Base-by-base conservation (phyloP, 768 basidiomycete species). In the Suillus decipiens region DNA sequence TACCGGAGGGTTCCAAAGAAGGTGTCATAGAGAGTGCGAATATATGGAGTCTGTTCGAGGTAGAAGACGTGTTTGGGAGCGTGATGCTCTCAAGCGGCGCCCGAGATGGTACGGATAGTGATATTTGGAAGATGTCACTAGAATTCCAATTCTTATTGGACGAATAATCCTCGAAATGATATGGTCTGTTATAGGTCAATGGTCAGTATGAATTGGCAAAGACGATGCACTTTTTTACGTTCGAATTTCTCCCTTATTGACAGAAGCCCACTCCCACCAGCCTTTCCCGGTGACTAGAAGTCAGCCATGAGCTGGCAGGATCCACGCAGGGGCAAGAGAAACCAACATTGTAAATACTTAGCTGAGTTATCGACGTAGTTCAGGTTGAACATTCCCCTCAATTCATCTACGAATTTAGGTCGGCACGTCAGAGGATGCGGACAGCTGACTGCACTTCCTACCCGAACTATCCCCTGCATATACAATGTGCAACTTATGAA, bases 401-500 rank as follows among this genome's bases (percentile, higher is more conserved):
- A 73, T 61, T 79, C 77, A 34, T 61, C 71, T 78, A 41, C 19
- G 5, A 22, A 22, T 8, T 28, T 34, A 43, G 24, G 63, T 17
- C 66, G 31, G 9, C 1, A 5, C n/a, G n/a, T 19, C 15, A 47
- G 7, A 31, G n/a, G 15, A 14, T 43, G 14, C 24, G 41, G 42
- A 24, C 48, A 47, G 55, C n/a, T 47, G 53, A 17, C 36, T n/a
- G 34, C 37, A 64, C 76, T 59, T 48, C 77, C 80, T 63, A n/a
- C 74, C 69, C 1, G 50, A 61, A 7, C 75, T 76, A 54, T 81
- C 81, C 31, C 80, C 81, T 24, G 81, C 75, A 65, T 84, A 84
- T 12, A 84, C 64, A 57, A 84, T 73, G 61, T 84, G 82, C 31
- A 86, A 68, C 63, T 84, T 77, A 63, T 85, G 84, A 1, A 78